Percentiles rank a stretch among this genome's conserved stretches.
These are phyloP conservation scores for Phytophthora cryptogea DNA, from an alignment of 352 stramenopile genomes.

Conservation along the genomic window DNA sequence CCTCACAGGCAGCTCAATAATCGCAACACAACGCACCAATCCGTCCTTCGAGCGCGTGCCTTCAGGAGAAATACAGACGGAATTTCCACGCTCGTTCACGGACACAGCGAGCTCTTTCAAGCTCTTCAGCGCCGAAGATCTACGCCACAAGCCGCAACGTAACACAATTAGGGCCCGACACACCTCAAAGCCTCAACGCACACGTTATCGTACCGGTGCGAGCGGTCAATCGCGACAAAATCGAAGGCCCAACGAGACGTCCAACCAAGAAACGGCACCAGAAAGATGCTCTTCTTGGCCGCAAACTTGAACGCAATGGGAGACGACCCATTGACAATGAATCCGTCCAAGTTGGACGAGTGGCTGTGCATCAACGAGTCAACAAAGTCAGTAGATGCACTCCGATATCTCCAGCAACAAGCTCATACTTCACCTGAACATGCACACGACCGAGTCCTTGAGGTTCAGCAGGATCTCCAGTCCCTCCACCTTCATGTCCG, in stretches of 20 bases:
- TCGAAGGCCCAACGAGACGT: slow-evolving; percentile 72
- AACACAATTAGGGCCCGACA: slow-evolving; percentile 10
- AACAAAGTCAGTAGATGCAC: background rate
- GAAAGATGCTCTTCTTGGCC: slow-evolving; percentile 85
- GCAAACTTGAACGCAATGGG: slow-evolving; percentile 81
- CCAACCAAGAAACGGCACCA: slow-evolving; percentile 82
- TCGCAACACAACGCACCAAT: slow-evolving; percentile 35
- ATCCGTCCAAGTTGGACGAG: slow-evolving; percentile 83
- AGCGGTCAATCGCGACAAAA: slow-evolving; percentile 83
- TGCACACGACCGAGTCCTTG: slow-evolving; percentile 76
- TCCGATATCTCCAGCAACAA: background rate
- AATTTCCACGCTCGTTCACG: slow-evolving; percentile 76
- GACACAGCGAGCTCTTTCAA: slow-evolving; percentile 68
- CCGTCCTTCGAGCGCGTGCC: slow-evolving; percentile 84
- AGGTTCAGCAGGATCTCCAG: slow-evolving; percentile 52
- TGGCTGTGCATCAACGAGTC: slow-evolving; percentile 39
- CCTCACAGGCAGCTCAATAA: background rate
- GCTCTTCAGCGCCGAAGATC: slow-evolving; percentile 64
- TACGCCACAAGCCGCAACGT: slow-evolving; percentile 15
- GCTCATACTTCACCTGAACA: slow-evolving; percentile 63
- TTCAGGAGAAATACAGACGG: slow-evolving; percentile 83
- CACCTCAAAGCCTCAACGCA: background rate
- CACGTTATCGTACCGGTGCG: slow-evolving; percentile 48
- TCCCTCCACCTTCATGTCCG: slow-evolving; percentile 55
- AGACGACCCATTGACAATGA: slow-evolving; percentile 80